Evolutionary conservation across 768 basidiomycete genomes (phyloP).

Genomic region (Panaeolus papilionaceus): DNA sequence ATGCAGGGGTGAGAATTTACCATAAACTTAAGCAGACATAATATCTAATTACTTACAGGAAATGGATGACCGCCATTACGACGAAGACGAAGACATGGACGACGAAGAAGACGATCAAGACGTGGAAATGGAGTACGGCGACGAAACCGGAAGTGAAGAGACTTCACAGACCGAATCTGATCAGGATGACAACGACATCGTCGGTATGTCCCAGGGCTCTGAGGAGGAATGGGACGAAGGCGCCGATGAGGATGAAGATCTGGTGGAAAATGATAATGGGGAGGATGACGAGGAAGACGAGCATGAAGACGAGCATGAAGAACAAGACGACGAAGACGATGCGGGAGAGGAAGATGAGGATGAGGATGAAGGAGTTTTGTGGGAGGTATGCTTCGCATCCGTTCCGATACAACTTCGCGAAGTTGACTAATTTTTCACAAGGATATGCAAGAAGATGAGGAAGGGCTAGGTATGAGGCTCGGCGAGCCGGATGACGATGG

Average conservation of each 20-base stretch:
- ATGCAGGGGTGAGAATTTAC: slow-evolving; percentile 72
- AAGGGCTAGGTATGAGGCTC: slow-evolving; percentile 48
- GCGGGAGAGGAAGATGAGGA: slow-evolving; percentile 31
- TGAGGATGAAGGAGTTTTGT: slow-evolving; percentile 39
- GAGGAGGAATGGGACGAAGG: slow-evolving; percentile 71
- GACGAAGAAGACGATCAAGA: slow-evolving; percentile 86
- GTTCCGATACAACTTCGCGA: too few species aligned
- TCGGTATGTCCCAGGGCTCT: slow-evolving; percentile 60
- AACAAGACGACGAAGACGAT: slow-evolving; percentile 51
- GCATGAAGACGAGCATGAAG: slow-evolving; percentile 59
- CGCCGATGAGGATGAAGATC: slow-evolving; percentile 74
- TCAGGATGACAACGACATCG: slow-evolving; percentile 67
- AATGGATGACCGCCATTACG: slow-evolving; percentile 81
- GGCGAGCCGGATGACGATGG: slow-evolving; percentile 63
- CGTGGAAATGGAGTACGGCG: slow-evolving; percentile 87
- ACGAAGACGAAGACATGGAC: slow-evolving; percentile 78
- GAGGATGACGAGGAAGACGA: slow-evolving; percentile 53
- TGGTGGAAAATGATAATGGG: slow-evolving; percentile 55
- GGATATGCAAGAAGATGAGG: slow-evolving; percentile 60
- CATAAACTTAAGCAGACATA: slow-evolving; percentile 18
- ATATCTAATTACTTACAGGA: slow-evolving; percentile 53
- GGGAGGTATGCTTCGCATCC: slow-evolving; percentile 37
- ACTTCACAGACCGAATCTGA: slow-evolving; percentile 80
- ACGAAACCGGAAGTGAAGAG: slow-evolving; percentile 82
- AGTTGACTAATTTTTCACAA: slow-evolving; percentile 26